Base-by-base conservation (phyloP, 2,329 filamentous ascomycete genomes). In the Arachnopeziza araneosa region DNA sequence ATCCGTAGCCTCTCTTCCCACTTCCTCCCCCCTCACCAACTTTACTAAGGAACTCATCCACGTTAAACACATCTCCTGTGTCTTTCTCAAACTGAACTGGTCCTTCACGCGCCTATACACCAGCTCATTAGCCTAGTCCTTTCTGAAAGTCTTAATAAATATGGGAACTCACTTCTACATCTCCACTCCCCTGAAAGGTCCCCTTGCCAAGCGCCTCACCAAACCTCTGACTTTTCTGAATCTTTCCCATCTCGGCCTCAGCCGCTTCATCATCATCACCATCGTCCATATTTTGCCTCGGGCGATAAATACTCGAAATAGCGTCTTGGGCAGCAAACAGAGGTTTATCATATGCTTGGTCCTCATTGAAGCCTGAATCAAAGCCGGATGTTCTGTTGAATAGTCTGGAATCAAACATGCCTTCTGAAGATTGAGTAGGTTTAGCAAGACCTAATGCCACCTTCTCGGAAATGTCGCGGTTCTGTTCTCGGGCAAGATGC, bases 21-120 rank as follows among this genome's bases (percentile, higher is more conserved):
- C 50, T 52, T 10, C 50, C 50, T 8, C 21, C 24, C n/a, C 49
- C 56, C 21, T 52, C 56, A 69, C 57, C 78, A 69, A 81, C 92
- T 74, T 97, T 92, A 44, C 85, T 88, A 73, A 99, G 85, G 79
- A 99, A 96, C 70, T 90, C 90, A 72, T 96, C 92, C 67, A 98
- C 95, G 55, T 96, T 93, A 74, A 98, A 98, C 0, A 92, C 92
- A 75, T 98, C 93, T 30, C 76, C 77, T 1, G 77, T 83, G 57
- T 97, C 93, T 75, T 93, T 96, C 75, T 98, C 93, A 69, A 99
- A 99, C 74, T 96, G 90, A 26, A 99, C 95, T 0, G 95, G 95
- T 5, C 95, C 95, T 69, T 96, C 90, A 59, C 93, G 85, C 63
- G 84, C 85, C 85, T 89, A 67, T 56, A 53, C 55, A 56, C 53